A percentile compares a stretch with the other conserved stretches of the same genome.
phyloP scores from a whole-genome alignment of 768 basidiomycete species.

The Rhizopogon roseolus region DNA sequence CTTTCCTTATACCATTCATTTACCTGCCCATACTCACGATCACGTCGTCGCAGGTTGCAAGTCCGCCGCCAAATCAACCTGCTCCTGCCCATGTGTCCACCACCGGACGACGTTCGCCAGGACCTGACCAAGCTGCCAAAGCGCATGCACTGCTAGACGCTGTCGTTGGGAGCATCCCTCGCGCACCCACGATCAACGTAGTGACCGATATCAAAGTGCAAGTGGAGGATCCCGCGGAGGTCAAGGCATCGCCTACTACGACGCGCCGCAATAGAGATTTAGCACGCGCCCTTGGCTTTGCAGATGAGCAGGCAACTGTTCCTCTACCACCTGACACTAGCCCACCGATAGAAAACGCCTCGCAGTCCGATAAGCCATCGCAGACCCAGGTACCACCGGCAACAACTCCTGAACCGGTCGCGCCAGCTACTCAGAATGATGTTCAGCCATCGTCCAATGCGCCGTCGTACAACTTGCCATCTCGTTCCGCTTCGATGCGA shows the following conservation, averaged over 20 bases:
- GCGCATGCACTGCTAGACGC: slow-evolving; percentile 67
- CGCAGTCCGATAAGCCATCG: slow-evolving; percentile 9
- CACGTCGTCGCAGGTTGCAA: slow-evolving; percentile 41
- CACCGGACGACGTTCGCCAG: slow-evolving; percentile 24
- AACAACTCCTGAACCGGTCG: slow-evolving; percentile 29
- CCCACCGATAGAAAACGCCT: slow-evolving; percentile 9
- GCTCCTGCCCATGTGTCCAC: slow-evolving; percentile 29
- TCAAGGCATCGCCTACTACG: slow-evolving; percentile 35
- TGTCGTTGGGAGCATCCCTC: slow-evolving; percentile 49
- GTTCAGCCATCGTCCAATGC: slow-evolving; percentile 1
- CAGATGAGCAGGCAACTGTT: slow-evolving; percentile 31
- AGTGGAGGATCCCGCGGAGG: slow-evolving; percentile 27
- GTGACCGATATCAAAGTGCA: slow-evolving; percentile 20
- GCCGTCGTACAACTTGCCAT: slow-evolving; percentile 16
- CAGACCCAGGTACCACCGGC: slow-evolving; percentile 21
- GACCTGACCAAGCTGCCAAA: slow-evolving; percentile 49
- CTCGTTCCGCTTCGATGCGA: slow-evolving; percentile 32
- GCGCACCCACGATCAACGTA: slow-evolving; percentile 21
- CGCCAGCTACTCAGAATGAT: slow-evolving; percentile 13
- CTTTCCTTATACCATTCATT: background rate
- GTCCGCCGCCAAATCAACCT: slow-evolving; percentile 46
- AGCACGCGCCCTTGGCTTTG: slow-evolving; percentile 69
- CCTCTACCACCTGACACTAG: slow-evolving; percentile 9
- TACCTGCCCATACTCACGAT: slow-evolving; percentile 2
- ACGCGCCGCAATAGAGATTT: slow-evolving; percentile 68